phyloP scores from a whole-genome alignment of 2,329 filamentous ascomycete genomes.

The Calonectria multiphialidica region DNA sequence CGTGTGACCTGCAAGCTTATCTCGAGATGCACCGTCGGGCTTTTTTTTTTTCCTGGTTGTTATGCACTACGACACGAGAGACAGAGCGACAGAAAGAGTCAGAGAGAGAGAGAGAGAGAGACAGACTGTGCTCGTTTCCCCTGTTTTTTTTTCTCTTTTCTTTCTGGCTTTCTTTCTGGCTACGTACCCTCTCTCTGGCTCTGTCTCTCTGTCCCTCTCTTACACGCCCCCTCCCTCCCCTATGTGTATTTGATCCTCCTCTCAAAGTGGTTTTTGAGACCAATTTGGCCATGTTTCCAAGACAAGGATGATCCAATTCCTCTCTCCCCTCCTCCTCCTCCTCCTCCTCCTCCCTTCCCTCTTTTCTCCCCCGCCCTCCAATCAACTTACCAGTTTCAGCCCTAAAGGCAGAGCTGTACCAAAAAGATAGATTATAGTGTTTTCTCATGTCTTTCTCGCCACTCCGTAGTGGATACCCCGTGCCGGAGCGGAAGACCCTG shows the following conservation, averaged over 20 bases:
- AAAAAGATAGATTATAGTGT: too few species aligned
- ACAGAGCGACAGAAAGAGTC: too few species aligned
- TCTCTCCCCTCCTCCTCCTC: not conserved
- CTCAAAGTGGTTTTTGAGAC: too few species aligned
- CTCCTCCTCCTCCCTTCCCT: not conserved
- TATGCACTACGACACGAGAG: not conserved
- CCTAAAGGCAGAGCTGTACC: too few species aligned
- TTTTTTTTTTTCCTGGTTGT: not conserved
- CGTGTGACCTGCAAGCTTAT: constrained; percentile 6
- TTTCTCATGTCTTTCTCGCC: too few species aligned
- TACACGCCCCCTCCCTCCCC: too few species aligned
- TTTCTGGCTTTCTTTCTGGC: too few species aligned
- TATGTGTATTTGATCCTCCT: too few species aligned
- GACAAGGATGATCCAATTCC: not conserved
- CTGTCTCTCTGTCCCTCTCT: not conserved
- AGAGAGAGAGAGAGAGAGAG: not conserved
- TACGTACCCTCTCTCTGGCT: too few species aligned
- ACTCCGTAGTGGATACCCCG: constrained; percentile 17
- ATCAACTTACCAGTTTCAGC: not conserved
- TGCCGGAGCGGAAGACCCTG: not conserved
- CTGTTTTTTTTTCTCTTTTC: constrained; percentile 5
- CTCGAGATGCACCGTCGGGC: not conserved
- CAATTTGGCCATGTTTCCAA: not conserved
- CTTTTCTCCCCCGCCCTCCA: not conserved
- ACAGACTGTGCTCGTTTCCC: not conserved